Base-by-base conservation (phyloP, 2,329 filamentous ascomycete species). In the Thelonectria rubi region DNA sequence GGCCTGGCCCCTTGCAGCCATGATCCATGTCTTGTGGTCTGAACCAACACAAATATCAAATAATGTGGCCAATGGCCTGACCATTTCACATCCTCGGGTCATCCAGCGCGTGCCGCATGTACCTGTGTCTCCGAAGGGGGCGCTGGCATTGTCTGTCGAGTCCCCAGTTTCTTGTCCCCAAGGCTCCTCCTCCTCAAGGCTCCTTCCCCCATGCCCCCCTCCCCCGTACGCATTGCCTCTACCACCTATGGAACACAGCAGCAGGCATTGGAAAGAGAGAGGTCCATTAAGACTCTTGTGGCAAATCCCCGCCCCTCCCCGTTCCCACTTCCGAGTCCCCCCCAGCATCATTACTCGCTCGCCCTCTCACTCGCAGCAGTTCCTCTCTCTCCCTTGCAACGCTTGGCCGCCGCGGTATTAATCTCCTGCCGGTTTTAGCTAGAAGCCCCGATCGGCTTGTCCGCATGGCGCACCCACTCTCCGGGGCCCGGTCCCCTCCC, bases 361-460 rank as follows among this genome's bases (percentile, higher is more conserved):
- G 34, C 46, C 12, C 24, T 20, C 9, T 49, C n/a, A 49, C 46
- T 20, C 17, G 32, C 32, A 20, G 48, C 24, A 45, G 42, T 50
- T 39, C 47, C 32, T 24, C 14, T 24, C n/a, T 8, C 12, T 14
- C 20, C 26, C 50, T 37, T 30, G 32, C 24, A 49, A 42, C 42
- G 26, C 34, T 39, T 30, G 21, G 26, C 14, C 50, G 26, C 47
- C 24, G 47, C 42, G 46, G 47, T 47, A 56, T 60, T 63, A 65
- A 63, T 60, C 62, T 63, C 64, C 64, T 66, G 60, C 64, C 62
- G 49, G 46, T 62, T 66, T 47, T 45, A 60, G 64, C 64, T 55
- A 66, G 21, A 55, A 40, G 37, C 62, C 55, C 69, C 68, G 68
- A 70, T 71, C 69, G 69, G 69, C 56, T 53, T 55, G 58, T 30